phyloP scores from a whole-genome alignment of 371 early-diverging fungal species.

The Umbelopsis sp. region DNA sequence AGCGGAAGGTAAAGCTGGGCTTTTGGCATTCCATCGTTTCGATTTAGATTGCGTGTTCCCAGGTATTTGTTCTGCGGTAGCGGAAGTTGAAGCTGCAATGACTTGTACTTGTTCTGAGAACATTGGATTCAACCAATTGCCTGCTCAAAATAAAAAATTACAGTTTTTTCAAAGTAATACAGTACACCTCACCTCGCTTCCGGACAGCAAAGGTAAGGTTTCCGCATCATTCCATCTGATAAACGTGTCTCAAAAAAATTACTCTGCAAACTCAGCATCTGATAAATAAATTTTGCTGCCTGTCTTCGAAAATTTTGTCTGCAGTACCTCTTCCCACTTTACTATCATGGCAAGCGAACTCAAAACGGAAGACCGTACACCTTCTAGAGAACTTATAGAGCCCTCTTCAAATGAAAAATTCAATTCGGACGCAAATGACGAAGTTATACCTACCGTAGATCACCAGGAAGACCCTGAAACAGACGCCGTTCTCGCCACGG shows the following conservation, averaged over 20 bases:
- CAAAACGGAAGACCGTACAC: not conserved
- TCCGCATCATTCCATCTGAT: not conserved
- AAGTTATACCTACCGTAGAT: not conserved
- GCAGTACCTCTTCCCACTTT: not conserved
- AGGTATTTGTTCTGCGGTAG: too few species aligned
- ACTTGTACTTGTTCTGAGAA: too few species aligned
- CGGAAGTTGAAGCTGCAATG: too few species aligned
- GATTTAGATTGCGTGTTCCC: too few species aligned
- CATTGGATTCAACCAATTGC: too few species aligned
- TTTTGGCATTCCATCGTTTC: too few species aligned
- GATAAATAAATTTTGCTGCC: not conserved
- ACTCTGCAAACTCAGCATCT: slow-evolving; percentile 1
- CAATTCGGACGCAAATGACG: not conserved
- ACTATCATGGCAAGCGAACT: not conserved
- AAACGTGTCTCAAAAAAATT: not conserved
- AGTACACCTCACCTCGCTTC: too few species aligned
- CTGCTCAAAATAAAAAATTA: too few species aligned
- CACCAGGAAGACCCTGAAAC: slow-evolving; percentile 24
- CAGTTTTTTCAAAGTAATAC: too few species aligned
- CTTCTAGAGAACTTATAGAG: not conserved
- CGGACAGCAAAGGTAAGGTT: too few species aligned
- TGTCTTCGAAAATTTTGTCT: not conserved
- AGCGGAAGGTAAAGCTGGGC: too few species aligned
- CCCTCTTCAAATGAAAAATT: not conserved
- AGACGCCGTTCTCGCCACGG: slow-evolving; percentile 42